Conservation (phyloP, 495 filamentous ascomycete genomes). For the Penicillium bialowiezense region DNA sequence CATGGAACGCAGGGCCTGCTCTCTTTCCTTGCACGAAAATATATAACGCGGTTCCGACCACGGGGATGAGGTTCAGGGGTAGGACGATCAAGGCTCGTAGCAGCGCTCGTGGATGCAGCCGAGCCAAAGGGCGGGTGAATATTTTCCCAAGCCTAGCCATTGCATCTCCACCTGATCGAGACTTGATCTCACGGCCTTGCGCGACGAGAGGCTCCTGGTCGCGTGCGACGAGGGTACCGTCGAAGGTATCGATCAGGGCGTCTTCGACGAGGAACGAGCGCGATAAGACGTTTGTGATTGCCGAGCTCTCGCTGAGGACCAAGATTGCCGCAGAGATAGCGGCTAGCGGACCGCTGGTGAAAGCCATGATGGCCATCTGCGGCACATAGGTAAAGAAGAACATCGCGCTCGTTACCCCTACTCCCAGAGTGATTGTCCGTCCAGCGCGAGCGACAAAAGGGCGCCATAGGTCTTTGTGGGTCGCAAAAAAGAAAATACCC, state of each 20-base stretch:
- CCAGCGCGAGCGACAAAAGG: slow-evolving; percentile 68
- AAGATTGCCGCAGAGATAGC: slow-evolving; percentile 70
- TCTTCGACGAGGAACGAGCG: slow-evolving; percentile 75
- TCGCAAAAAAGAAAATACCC: slow-evolving; percentile 76
- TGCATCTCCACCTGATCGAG: slow-evolving; percentile 32
- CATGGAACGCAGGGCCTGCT: slow-evolving; percentile 51
- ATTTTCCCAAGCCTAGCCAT: slow-evolving; percentile 72
- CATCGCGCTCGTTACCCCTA: slow-evolving; percentile 71
- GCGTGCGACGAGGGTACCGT: slow-evolving; percentile 66
- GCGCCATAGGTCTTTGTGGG: slow-evolving; percentile 45
- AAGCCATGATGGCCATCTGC: slow-evolving; percentile 70
- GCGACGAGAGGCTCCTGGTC: slow-evolving; percentile 58
- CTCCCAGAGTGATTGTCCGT: slow-evolving; percentile 66
- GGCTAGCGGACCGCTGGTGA: slow-evolving; percentile 83
- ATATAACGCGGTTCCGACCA: slow-evolving; percentile 81
- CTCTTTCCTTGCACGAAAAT: slow-evolving; percentile 68
- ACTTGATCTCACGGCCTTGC: slow-evolving; percentile 69
- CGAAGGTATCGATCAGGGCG: slow-evolving; percentile 85
- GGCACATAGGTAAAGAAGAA: slow-evolving; percentile 91
- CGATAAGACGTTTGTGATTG: slow-evolving; percentile 70
- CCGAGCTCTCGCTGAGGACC: slow-evolving; percentile 77
- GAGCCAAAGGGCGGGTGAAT: slow-evolving; percentile 64
- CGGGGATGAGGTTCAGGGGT: slow-evolving; percentile 89
- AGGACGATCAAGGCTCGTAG: slow-evolving; percentile 72
- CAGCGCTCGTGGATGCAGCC: slow-evolving; percentile 61